Base-by-base conservation (phyloP, 257 asterid genomes). In the Nicotiana noctiflora region DNA sequence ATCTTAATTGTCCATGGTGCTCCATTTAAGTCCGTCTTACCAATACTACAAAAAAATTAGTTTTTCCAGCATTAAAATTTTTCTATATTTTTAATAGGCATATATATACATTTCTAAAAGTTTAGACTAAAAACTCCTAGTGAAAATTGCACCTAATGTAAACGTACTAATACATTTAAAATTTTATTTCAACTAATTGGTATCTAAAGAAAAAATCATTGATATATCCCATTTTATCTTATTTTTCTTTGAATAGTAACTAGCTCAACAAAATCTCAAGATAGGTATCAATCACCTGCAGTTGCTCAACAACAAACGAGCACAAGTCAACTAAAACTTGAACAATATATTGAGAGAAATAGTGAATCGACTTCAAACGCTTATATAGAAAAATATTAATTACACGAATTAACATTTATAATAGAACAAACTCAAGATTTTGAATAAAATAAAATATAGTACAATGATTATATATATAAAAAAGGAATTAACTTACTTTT, bases 301-400 rank as follows among this genome's bases (percentile, higher is more conserved):
- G 60, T 46, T 72, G 60, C 78, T 72, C 78, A 72, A 72, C 78
- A 72, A 72, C 15, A 72, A 70, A 72, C 5, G 8, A 46, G 8
- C 18, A 23, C 40, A 72, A 29, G 11, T 44, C 59, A 70, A 70
- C 59, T 44, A 70, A 44, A 19, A 46, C 6, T 46, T 46, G 40
- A 13, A 40, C 29, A 40, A n/a, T 6, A 11, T 68, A 2, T 18
- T 68, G 8, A 19, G n/a, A 68, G 18, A 34, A 67, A 37, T n/a
- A 18, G 29, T 67, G 76, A 65, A 34, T 18, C 6, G 17, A 66
- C 27, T 34, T 66, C 53, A 34, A 68, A 5, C 32, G 40, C 19
- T 40, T 65, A n/a, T 40, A 37, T 37, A 68, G 49, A 37, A 67
- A 67, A 2, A 37, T 18, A 37, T 19, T 7, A 37, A 37, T 37